Evolutionary conservation across 345 rosid genomes (phyloP).

Genomic region (Salix viminalis): DNA sequence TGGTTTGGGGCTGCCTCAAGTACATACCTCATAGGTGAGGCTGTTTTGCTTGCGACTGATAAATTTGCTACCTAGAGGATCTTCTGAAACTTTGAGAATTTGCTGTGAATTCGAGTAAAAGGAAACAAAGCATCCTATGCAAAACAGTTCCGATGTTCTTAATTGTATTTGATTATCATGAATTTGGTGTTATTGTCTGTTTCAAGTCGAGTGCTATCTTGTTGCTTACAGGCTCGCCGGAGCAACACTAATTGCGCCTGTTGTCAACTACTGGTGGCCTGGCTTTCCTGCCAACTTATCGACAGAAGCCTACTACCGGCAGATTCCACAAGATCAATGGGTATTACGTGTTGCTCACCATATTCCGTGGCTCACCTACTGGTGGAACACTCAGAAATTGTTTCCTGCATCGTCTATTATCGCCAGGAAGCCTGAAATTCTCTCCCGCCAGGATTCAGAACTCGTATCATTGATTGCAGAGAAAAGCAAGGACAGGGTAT

Average conservation of each 20-base stretch:
- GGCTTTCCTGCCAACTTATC: constrained; percentile 24
- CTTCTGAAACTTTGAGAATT: background rate
- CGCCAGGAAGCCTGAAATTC: constrained; percentile 1
- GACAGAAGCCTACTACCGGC: constrained; percentile 15
- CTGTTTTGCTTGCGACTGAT: background rate
- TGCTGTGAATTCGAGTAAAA: background rate
- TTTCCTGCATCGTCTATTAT: constrained; percentile 21
- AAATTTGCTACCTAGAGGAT: background rate
- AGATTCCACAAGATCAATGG: constrained; percentile 23
- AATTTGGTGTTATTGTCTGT: background rate
- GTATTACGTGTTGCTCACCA: constrained; percentile 14
- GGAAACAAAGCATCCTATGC: background rate
- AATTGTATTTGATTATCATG: background rate
- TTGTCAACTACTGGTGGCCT: constrained; percentile 32
- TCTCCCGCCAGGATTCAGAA: constrained; percentile 16
- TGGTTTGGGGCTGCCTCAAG: constrained; percentile 26
- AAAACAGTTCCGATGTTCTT: background rate
- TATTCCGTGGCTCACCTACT: constrained; percentile 20
- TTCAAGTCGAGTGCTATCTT: background rate
- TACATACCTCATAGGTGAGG: constrained; percentile 28
- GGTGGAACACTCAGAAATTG: constrained; percentile 28
- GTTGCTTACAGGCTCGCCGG: constrained; percentile 21
- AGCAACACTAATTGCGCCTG: constrained; percentile 21
- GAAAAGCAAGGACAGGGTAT: background rate
- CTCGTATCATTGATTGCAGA: background rate